A percentile compares a stretch with the other conserved stretches of the same genome.
Conservation (phyloP, 139 green algal genomes). For the Axilococcus clingmanii region DNA sequence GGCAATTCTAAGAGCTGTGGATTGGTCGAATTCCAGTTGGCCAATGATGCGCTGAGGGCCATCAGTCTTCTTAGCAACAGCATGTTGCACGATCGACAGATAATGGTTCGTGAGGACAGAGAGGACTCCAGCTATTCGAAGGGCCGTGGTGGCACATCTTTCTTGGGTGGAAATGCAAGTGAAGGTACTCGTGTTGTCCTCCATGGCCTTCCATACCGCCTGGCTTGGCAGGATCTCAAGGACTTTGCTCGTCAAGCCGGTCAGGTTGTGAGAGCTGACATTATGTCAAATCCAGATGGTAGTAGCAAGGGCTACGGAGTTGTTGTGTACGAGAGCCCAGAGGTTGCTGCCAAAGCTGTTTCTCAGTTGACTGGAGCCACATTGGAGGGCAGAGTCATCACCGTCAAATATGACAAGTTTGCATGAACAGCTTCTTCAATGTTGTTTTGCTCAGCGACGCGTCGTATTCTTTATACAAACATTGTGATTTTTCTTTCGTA, state of each 20-base stretch:
- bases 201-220: constrained; percentile 49
- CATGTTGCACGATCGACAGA: constrained; percentile 21
- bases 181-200: constrained; percentile 46
- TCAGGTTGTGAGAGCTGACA: constrained; percentile 33
- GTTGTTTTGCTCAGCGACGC: no score
- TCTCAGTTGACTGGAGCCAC: constrained; percentile 16
- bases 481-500: background rate
- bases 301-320: constrained; percentile 8
- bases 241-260: constrained; percentile 33
- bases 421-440: no score
- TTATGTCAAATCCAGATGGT: constrained; percentile 25
- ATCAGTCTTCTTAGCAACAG: constrained; percentile 51
- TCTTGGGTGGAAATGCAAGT: background rate
- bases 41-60: constrained; percentile 42
- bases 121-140: constrained; percentile 8
- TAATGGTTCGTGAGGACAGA: constrained; percentile 39
- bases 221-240: constrained; percentile 50
- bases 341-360: constrained; percentile 2
- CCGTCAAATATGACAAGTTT: constrained; percentile 28
- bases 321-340: background rate
- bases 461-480: no score
- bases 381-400: constrained; percentile 24
- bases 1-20: constrained; percentile 56
- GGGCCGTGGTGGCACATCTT: background rate
- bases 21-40: constrained; percentile 67